A percentile compares a stretch with the other conserved stretches of the same genome.
Conservation (phyloP, 2,329 filamentous ascomycete genomes). For the Xylariaceae sp. region DNA sequence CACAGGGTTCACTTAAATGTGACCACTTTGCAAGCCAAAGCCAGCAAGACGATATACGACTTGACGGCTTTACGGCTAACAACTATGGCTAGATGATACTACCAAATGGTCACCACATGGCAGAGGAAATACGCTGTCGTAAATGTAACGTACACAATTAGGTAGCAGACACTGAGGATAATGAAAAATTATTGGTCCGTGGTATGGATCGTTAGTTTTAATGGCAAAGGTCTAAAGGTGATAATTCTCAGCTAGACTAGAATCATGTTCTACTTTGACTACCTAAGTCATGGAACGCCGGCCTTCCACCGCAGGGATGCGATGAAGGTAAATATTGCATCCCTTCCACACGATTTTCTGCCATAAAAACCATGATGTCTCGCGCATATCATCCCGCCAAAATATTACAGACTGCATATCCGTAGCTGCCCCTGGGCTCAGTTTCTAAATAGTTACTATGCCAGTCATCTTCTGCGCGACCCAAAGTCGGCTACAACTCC, state of each 20-base stretch:
- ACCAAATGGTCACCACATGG: no score
- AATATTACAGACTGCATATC: background rate
- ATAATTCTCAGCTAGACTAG: background rate
- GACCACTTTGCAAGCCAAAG: no score
- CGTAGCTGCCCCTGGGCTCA: background rate
- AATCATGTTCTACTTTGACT: background rate
- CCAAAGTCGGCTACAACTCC: background rate
- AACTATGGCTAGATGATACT: no score
- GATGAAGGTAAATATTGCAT: conserved; percentile 3
- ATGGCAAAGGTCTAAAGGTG: background rate
- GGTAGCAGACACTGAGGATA: no score
- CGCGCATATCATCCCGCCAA: background rate
- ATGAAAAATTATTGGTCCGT: no score
- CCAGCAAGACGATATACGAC: no score
- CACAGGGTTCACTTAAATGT: no score
- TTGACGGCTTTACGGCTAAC: no score
- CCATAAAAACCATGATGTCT: background rate
- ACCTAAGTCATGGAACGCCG: background rate
- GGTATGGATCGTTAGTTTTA: no score
- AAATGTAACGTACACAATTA: no score
- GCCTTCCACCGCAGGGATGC: conserved; percentile 1
- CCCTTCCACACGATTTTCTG: background rate
- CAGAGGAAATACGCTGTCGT: no score
- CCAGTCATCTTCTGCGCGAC: background rate
- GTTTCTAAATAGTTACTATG: background rate